phyloP scores from a whole-genome alignment of 202 grass and related monocot genomes.

The Alloteropsis angusta region DNA sequence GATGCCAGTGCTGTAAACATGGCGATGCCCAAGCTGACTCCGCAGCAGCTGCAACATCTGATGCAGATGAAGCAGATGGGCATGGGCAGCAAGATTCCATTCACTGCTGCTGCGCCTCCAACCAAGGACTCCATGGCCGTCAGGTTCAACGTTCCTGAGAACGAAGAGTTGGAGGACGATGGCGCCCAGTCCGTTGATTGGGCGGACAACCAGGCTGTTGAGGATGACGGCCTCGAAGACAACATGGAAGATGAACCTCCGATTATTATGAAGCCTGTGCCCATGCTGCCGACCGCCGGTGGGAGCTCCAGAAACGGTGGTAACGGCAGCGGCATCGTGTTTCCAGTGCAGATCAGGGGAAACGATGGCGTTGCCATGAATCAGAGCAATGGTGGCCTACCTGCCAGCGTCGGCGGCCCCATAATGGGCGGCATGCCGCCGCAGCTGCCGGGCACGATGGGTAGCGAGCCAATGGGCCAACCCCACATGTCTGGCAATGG shows the following conservation, averaged over 20 bases:
- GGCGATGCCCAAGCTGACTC: no score
- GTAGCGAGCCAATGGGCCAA: constrained; percentile 23
- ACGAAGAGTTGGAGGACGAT: constrained; percentile 30
- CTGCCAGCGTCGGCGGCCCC: constrained; percentile 3
- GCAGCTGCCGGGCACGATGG: constrained; percentile 31
- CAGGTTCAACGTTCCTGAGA: constrained; percentile 36
- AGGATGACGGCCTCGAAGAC: constrained; percentile 35
- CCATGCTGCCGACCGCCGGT: constrained; percentile 1
- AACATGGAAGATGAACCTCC: constrained; percentile 30
- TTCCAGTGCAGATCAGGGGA: constrained; percentile 23
- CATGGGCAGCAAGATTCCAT: constrained; percentile 30
- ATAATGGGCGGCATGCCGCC: constrained; percentile 28
- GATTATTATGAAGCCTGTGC: constrained; percentile 36
- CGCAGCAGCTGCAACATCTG: constrained; percentile 55
- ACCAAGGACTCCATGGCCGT: constrained; percentile 26
- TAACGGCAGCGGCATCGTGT: constrained; percentile 13
- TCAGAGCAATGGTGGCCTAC: neutral
- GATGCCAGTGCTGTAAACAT: constrained; percentile 15
- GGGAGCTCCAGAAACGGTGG: constrained; percentile 23
- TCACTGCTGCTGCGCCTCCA: constrained; percentile 2
- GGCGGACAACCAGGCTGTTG: constrained; percentile 44
- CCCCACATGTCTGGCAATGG: constrained; percentile 19
- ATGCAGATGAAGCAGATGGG: constrained; percentile 40
- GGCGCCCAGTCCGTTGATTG: constrained; percentile 33
- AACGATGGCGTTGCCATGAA: no score